Base-by-base conservation (phyloP, 1,284 basidiomycete genomes). In the Puccinia hordei region DNA sequence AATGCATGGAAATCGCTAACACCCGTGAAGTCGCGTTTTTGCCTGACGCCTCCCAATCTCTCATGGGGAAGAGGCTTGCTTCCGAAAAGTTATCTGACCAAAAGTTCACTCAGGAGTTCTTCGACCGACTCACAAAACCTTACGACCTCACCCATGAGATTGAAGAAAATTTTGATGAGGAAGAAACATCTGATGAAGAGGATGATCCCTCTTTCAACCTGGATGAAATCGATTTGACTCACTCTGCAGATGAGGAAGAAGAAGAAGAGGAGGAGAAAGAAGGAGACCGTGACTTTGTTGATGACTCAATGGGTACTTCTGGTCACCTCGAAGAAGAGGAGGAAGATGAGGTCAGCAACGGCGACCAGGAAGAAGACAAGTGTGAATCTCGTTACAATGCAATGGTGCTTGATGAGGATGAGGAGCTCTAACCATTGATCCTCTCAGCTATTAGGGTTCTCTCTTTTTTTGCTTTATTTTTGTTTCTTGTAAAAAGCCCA, bases 121-220 rank as follows among this genome's bases (percentile, higher is more conserved):
- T 51, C 8, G 72, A 57, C 61, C 3, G 30, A 17, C 55, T 61
- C 6, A 3, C 55, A 3, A 27, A 41, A 3, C 51, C 53, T n/a
- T 74, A 74, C 17, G 44, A 74, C 35, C 55, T 74, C 30, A 27
- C 33, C n/a, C 55, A 74, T 61, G 72, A 74, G 55, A 69, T 69
- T 12, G 41, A 49, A 59, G n/a, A 41, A 4, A 4, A 41, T 41
- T 1, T 1, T 69, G 66, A 44, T 3, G 44, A 69, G 6, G 12
- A 41, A 6, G 12, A 41, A 41, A 4, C 4, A 41, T 6, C 38
- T 12, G 12, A 12, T 65, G 61, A 61, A 2, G 13, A 33, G 10
- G 59, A 61, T 15, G 0, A 61, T 13, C 2, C 30, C 13, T 0
- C 3, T 15, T 33, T 12, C 15, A 35, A 41, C 13, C 8, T 13